Base-by-base conservation (phyloP, 306 rosid species). In the Lagenaria siceraria region DNA sequence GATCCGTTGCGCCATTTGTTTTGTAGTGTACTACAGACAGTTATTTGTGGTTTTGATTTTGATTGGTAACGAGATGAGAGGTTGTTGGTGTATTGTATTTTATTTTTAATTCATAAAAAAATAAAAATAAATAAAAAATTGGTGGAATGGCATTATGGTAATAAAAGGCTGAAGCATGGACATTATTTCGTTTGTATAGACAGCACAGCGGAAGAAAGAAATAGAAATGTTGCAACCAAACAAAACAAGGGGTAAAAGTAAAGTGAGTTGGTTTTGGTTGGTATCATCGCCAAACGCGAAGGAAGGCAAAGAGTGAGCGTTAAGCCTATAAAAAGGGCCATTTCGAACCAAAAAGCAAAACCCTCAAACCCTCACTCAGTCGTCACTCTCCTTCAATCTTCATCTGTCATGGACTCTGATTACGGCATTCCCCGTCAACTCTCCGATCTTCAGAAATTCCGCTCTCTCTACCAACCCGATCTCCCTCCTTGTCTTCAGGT, bases 401-500 rank as follows among this genome's bases (percentile, higher is more conserved):
- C 25, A 22, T 25, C 22, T 53, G 12, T 18, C 52, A 2, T 40
- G 93, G 96, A 93, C 83, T 93, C 98, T 61, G 97, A 93, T 72
- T 93, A 93, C 84, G 96, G 97, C 84, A 89, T 91, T 78, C 93
- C 96, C 55, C 87, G 98, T 69, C 91, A 93, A 54, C 98, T 93
- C 85, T 93, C 98, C 59, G 98, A 84, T 84, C 93, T 93, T 55
- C 97, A 93, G 80, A 83, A 87, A 54, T 63, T 82, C 78, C 87
- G 97, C 64, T 91, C 98, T 75, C 86, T 81, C 43, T 91, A 93
- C 87, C 88, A 89, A 31, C 98, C 97, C 0, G 84, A 80, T 10
- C 88, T 93, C 12, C 98, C 98, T 85, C 98, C 98, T 83, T 93
- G 94, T 38, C 94, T 89, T 17, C 83, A 89, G 93, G 93, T 89